These are phyloP conservation scores for Phytophthora idaei DNA, from an alignment of 352 stramenopile species.

Conservation along the genomic window DNA sequence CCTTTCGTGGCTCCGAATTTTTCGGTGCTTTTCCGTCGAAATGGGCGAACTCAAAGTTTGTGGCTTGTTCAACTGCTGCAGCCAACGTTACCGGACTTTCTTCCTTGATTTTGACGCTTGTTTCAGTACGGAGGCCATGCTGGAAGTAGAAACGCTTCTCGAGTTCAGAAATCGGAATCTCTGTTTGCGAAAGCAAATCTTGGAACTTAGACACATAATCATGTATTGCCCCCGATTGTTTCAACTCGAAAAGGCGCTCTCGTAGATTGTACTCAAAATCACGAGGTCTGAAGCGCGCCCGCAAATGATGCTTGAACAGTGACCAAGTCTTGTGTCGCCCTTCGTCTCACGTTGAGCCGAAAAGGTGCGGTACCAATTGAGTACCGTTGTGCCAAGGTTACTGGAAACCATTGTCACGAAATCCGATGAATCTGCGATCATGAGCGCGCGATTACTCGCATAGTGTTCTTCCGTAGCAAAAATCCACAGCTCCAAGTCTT, in stretches of 20 bases:
- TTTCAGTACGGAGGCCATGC: not conserved
- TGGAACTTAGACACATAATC: slow-evolving; percentile 1
- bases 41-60: not conserved
- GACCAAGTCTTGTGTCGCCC: not conserved
- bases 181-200: not conserved
- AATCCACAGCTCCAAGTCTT: too few species aligned
- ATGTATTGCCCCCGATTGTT: not conserved
- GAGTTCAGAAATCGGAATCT: not conserved
- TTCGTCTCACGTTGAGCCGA: too few species aligned
- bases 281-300: not conserved
- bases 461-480: too few species aligned
- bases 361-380: too few species aligned
- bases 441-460: too few species aligned
- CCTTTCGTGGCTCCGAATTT: too few species aligned
- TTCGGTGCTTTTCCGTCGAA: too few species aligned
- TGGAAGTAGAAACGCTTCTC: not conserved
- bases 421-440: too few species aligned
- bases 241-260: not conserved
- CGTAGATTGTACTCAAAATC: not conserved
- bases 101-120: too few species aligned
- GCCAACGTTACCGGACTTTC: not conserved
- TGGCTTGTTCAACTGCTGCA: not conserved
- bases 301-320: not conserved
- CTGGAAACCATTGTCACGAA: not conserved
- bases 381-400: not conserved